These are phyloP conservation scores for Ceratocystis papillata DNA, from an alignment of 2,329 filamentous ascomycete species.

Conservation along the genomic window DNA sequence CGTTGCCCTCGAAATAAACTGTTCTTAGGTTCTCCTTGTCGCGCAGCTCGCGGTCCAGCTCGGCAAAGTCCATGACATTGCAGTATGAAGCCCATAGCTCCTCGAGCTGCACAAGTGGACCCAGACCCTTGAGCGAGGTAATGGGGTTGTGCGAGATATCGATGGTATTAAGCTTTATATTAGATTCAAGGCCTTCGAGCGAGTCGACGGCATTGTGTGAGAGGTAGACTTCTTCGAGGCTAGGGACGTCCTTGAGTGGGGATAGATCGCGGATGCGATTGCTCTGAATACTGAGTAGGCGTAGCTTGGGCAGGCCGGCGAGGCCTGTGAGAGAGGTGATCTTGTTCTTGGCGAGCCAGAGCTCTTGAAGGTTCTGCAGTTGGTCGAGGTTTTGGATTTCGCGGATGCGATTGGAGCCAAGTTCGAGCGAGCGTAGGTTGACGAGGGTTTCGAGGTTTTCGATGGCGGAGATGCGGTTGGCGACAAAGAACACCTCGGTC, in stretches of 20 bases:
- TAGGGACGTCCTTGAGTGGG: slow-evolving; percentile 60
- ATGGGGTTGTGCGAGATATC: slow-evolving; percentile 88
- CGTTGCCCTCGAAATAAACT: slow-evolving; percentile 95
- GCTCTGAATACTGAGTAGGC: slow-evolving; percentile 86
- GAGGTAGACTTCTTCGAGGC: slow-evolving; percentile 87
- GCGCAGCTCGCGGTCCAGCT: slow-evolving; percentile 65
- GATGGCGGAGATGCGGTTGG: slow-evolving; percentile 85
- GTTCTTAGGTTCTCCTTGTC: slow-evolving; percentile 75
- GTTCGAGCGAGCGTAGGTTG: slow-evolving; percentile 70
- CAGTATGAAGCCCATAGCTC: slow-evolving; percentile 96
- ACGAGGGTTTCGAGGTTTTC: slow-evolving; percentile 68
- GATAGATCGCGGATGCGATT: slow-evolving; percentile 76
- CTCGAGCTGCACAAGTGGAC: slow-evolving; percentile 59
- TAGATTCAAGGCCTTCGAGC: slow-evolving; percentile 59
- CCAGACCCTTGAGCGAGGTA: slow-evolving; percentile 60
- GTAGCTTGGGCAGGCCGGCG: slow-evolving; percentile 62
- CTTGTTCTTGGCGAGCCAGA: slow-evolving; percentile 96
- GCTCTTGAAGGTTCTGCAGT: slow-evolving; percentile 66
- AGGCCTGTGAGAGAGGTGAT: slow-evolving; percentile 75
- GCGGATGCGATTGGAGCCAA: slow-evolving; percentile 84
- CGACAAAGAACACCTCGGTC: slow-evolving; percentile 79
- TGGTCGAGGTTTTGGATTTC: slow-evolving; percentile 77
- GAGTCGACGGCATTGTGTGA: slow-evolving; percentile 83
- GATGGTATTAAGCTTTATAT: slow-evolving; percentile 59
- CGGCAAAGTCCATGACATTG: slow-evolving; percentile 63